phyloP scores from a whole-genome alignment of 176 grass and related monocot genomes.

The Bonia amplexicaulis region DNA sequence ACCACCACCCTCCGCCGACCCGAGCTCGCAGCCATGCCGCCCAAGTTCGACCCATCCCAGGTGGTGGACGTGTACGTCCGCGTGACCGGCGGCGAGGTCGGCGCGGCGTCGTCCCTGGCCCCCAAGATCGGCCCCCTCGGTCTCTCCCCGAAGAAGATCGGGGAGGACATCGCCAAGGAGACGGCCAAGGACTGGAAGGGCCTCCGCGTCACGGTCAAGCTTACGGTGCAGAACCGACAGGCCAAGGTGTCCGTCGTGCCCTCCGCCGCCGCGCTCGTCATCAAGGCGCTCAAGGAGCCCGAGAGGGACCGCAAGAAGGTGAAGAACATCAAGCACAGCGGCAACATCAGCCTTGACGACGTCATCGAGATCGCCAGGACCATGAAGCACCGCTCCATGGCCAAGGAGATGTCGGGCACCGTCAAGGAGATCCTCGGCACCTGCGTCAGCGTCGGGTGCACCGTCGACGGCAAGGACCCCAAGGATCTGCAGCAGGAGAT shows the following conservation, averaged over 20 bases:
- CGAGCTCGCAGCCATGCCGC: slow-evolving; percentile 46
- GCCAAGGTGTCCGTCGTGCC: slow-evolving; percentile 72
- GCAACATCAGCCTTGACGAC: slow-evolving; percentile 75
- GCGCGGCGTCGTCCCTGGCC: slow-evolving; percentile 64
- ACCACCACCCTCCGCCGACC: neutral
- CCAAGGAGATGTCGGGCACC: slow-evolving; percentile 53
- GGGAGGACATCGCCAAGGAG: slow-evolving; percentile 84
- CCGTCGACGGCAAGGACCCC: slow-evolving; percentile 68
- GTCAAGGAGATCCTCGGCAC: slow-evolving; percentile 70
- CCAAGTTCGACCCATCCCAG: slow-evolving; percentile 67
- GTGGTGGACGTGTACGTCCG: slow-evolving; percentile 63
- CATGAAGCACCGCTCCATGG: slow-evolving; percentile 56
- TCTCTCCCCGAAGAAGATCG: slow-evolving; percentile 77
- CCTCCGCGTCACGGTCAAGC: slow-evolving; percentile 79
- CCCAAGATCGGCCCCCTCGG: slow-evolving; percentile 77
- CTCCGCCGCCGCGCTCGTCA: slow-evolving; percentile 75
- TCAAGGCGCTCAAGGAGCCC: slow-evolving; percentile 74
- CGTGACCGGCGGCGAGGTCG: slow-evolving; percentile 67
- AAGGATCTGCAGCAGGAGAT: slow-evolving; percentile 75
- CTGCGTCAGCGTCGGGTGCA: slow-evolving; percentile 63
- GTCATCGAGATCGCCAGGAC: slow-evolving; percentile 62
- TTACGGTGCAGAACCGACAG: slow-evolving; percentile 78
- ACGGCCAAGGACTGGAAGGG: slow-evolving; percentile 89
- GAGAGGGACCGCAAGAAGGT: slow-evolving; percentile 85
- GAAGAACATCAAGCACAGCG: slow-evolving; percentile 72